Conservation (phyloP, 106 monocot genomes). For the Dendrobium catenatum region DNA sequence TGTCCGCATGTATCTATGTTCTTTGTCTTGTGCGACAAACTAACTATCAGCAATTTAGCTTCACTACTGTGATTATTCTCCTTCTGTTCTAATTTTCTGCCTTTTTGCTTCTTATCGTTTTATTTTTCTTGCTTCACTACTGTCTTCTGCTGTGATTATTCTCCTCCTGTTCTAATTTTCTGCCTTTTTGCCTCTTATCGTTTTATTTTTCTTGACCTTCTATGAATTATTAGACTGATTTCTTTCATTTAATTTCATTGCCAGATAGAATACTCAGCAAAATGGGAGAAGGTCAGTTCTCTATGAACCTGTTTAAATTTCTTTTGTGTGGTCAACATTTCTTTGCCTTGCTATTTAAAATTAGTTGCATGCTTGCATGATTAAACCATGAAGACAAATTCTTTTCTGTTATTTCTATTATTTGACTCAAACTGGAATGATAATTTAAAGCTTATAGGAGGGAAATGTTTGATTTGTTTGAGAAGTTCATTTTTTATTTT, state of each 20-base stretch:
- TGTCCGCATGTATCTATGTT: background rate
- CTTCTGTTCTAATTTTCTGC: background rate
- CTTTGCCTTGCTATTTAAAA: background rate
- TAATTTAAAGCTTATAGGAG: background rate
- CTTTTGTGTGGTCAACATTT: background rate
- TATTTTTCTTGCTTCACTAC: background rate
- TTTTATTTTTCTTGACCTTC: background rate
- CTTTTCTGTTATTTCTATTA: background rate
- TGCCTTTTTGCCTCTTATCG: background rate
- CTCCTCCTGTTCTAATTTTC: background rate
- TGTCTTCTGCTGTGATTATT: background rate
- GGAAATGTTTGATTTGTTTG: background rate
- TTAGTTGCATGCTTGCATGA: background rate
- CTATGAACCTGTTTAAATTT: background rate
- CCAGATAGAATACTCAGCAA: constrained; percentile 93
- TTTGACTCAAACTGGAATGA: background rate
- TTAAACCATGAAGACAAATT: background rate
- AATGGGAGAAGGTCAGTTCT: constrained; percentile 95
- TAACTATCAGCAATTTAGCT: background rate
- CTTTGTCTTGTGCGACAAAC: background rate
- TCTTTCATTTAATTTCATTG: constrained; percentile 8
- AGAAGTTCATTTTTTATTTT: background rate
- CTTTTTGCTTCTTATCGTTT: background rate
- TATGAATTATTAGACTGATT: constrained; percentile 11
- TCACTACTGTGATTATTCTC: background rate